Evolutionary conservation across 441 rosid genomes (phyloP), one percentile per base, ranked within the genome.

Genomic region (Mallotus repandus): DNA sequence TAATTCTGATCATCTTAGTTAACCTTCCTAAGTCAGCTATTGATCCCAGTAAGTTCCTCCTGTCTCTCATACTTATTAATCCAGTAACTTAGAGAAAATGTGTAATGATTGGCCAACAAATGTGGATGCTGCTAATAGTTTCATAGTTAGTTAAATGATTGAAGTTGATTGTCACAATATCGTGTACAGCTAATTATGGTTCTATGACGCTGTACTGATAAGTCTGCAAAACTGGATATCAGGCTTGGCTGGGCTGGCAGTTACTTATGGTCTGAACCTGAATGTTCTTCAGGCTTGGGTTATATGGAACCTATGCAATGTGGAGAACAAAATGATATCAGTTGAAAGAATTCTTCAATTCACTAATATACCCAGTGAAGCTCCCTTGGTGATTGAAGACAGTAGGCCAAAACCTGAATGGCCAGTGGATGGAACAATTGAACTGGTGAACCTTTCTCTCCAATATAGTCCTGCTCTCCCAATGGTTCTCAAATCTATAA

Each of bases 311-410:
- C 66, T 86, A 21, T 90, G 93, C 86, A 87, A 85, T 35, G 91
- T 90, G 2, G 91, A 88, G 82, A 90, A 87, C 84, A 88, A 87
- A 78, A 86, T 90, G 92, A 88, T 90, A 73, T 90, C 93, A 2
- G 93, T 87, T 2, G 92, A 87, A 80, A 83, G 92, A 72, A 71
- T 90, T 76, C 89, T 88, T 60, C 91, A 86, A 61, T 84, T 84
- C 76, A 77, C 89, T 9, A 70, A 80, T 74, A 73, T 90, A 64
- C 84, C 84, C 0, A 84, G 91, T 52, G 93, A 90, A 78, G 89
- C 89, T 69, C 86, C 90, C 15, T 45, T 78, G 7, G 85, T 83
- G 53, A 78, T 89, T 13, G 76, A 86, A 63, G 76, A 78, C 55
- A 63, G 38, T 13, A 76, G 82, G 75, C 90, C 87, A 16, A 66